These are phyloP conservation scores for Plasmodium cynomolgi DNA, from an alignment of 169 alveolate genomes.

Conservation along the genomic window DNA sequence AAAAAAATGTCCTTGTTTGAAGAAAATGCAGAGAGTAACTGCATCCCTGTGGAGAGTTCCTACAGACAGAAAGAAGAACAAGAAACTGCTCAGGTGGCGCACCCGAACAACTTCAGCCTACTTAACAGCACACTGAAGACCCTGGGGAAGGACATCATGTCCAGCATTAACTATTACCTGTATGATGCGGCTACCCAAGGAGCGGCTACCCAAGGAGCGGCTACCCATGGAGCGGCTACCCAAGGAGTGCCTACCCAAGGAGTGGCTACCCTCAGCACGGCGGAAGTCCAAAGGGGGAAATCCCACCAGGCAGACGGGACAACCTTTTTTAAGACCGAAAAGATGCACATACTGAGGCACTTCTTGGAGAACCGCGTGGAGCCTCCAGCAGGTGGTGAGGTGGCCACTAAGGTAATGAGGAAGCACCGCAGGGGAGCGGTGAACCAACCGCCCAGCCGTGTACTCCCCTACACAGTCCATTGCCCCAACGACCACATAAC, in stretches of 20 bases:
- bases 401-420: background rate
- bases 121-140: slow-evolving; percentile 15
- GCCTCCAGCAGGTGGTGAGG: background rate
- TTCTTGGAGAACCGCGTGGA: background rate
- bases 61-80: background rate
- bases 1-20: background rate
- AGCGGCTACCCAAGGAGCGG: background rate
- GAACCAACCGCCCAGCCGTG: background rate
- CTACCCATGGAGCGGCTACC: background rate
- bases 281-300: background rate
- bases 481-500: background rate
- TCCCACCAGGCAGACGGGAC: background rate
- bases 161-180: slow-evolving; percentile 27
- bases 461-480: background rate
- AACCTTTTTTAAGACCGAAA: background rate
- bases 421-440: background rate
- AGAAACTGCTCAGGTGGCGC: background rate
- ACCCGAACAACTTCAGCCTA: background rate
- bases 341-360: background rate
- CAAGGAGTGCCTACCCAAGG: too few species aligned
- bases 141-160: slow-evolving; percentile 35
- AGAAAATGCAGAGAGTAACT: background rate
- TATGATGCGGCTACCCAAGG: background rate
- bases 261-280: background rate
- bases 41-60: background rate